Conservation (phyloP, 345 rosid genomes). For the Diplotaxis tenuifolia region DNA sequence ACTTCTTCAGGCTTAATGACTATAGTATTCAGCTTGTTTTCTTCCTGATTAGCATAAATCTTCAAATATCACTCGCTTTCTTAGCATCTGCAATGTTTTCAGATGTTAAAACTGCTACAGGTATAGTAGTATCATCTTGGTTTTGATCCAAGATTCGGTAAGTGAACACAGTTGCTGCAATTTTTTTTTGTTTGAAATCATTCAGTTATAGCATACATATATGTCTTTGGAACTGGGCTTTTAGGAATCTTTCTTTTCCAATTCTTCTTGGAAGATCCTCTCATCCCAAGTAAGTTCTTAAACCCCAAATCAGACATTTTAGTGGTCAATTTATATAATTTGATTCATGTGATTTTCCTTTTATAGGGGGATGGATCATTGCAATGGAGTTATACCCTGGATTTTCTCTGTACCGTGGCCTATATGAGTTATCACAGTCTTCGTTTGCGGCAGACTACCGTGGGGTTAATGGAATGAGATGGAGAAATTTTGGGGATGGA, state of each 20-base stretch:
- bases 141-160: not conserved
- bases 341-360: constrained; percentile 8
- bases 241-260: constrained; percentile 78
- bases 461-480: constrained; percentile 72
- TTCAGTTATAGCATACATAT: constrained; percentile 71
- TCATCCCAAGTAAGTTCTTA: constrained; percentile 70
- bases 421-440: constrained; percentile 75
- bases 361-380: constrained; percentile 63
- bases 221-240: constrained; percentile 86
- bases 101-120: constrained; percentile 87
- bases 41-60: constrained; percentile 64
- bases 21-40: constrained; percentile 78
- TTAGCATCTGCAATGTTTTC: constrained; percentile 70
- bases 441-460: constrained; percentile 50
- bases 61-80: constrained; percentile 82
- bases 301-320: not conserved
- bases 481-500: constrained; percentile 69
- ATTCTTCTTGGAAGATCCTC: constrained; percentile 57
- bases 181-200: not conserved
- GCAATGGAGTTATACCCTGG: constrained; percentile 90
- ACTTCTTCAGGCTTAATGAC: constrained; percentile 78
- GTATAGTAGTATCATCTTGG: constrained; percentile 35
- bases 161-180: not conserved
- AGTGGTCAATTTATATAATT: not conserved
- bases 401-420: constrained; percentile 79